Base-by-base conservation (phyloP, 306 rosid species). In the Urtica urens region DNA sequence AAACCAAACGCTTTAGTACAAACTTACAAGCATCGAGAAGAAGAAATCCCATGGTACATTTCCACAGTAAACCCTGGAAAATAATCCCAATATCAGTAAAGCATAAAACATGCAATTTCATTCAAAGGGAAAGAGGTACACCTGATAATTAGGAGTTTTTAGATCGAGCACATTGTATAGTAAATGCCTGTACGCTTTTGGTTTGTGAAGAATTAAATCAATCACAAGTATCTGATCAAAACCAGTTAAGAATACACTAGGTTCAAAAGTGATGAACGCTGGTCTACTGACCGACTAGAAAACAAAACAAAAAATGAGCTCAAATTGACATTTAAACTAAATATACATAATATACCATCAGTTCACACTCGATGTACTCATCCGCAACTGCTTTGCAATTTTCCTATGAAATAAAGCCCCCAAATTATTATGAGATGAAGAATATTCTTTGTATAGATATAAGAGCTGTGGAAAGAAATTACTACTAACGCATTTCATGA, bases 161-260 rank as follows among this genome's bases (percentile, higher is more conserved):
- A 68, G 65, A 58, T 70, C 72, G 18, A 85, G 53, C 55, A 76
- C 80, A 55, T 85, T 90, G 68, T 71, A 66, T 23, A 90, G 87
- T 20, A 90, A 63, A 77, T 85, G 95, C 53, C 87, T 81, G 62
- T 72, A 82, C 8, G 95, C 93, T 64, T 81, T 83, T 56, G 66
- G 79, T 67, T 79, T 90, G 60, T 82, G 94, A 68, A 90, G 82
- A 62, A 81, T 77, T 62, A 82, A 68, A 77, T 90, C 99, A 48
- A 90, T 74, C 2, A 77, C 30, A 61, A 81, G 52, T 64, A 90
- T 85, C 96, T 90, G 41, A 42, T 53, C 56, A 23, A 20, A 33
- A 20, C 15, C 21, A 9, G 9, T 30, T 47, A 21, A 9, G 1
- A 38, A 28, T 24, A 20, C 0, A 10, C 26, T 0, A 2, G 10